phyloP scores from a whole-genome alignment of 1,139 yeast genomes.

The Debaryomyces sp. region DNA sequence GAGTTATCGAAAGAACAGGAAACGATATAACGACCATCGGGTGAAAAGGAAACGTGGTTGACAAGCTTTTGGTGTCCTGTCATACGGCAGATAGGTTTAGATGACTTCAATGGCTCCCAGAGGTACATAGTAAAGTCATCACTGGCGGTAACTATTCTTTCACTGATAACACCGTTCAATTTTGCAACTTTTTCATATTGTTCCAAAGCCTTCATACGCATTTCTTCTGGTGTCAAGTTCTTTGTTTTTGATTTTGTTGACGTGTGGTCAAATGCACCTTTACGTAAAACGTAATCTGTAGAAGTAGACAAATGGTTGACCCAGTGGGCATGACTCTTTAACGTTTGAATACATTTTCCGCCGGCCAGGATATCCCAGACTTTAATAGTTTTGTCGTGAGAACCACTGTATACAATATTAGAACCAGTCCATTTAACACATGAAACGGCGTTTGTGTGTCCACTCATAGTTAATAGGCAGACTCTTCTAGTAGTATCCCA shows the following conservation, averaged over 20 bases:
- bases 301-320: conserved; percentile 91
- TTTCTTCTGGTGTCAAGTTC: conserved; percentile 29
- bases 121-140: conserved; percentile 98
- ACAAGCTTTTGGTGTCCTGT: conserved; percentile 98
- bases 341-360: conserved; percentile 77
- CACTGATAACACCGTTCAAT: conserved; percentile 67
- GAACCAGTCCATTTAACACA: conserved; percentile 97
- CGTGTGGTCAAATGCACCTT: conserved; percentile 50
- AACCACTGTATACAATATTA: conserved; percentile 82
- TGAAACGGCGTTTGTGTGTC: conserved; percentile 87
- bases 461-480: conserved; percentile 74
- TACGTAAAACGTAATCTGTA: conserved; percentile 84
- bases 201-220: conserved; percentile 37
- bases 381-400: conserved; percentile 93
- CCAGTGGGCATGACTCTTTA: conserved; percentile 97
- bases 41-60: conserved; percentile 93
- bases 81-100: conserved; percentile 88
- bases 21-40: conserved; percentile 89
- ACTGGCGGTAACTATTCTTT: conserved; percentile 89
- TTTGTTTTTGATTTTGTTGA: conserved; percentile 24
- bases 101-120: conserved; percentile 86
- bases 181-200: conserved; percentile 81
- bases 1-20: conserved; percentile 96
- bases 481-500: conserved; percentile 86
- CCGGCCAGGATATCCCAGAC: conserved; percentile 83